These are phyloP conservation scores for Pythium dissotocum DNA, from an alignment of 352 stramenopile species.

Conservation along the genomic window DNA sequence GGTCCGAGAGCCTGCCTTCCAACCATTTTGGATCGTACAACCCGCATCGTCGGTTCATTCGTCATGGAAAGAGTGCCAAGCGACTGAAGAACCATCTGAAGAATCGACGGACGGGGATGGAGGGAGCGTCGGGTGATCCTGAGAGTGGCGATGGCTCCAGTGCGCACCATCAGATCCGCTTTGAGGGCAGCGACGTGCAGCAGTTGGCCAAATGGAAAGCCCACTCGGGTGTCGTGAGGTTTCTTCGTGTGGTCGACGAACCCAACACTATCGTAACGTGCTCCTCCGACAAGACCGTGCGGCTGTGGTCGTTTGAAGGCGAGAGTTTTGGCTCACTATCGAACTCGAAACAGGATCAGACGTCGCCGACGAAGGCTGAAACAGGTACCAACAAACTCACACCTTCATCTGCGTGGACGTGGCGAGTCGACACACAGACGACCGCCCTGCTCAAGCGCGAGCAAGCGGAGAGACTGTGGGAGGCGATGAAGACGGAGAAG, in stretches of 20 bases:
- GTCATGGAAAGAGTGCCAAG: slow-evolving; percentile 66
- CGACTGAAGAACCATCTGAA: slow-evolving; percentile 42
- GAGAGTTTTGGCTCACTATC: slow-evolving; percentile 40
- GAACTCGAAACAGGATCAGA: slow-evolving; percentile 9
- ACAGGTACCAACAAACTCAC: neutral
- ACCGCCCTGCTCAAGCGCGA: slow-evolving; percentile 39
- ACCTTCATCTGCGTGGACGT: slow-evolving; percentile 34
- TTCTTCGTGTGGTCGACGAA: slow-evolving; percentile 57
- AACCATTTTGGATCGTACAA: slow-evolving; percentile 69
- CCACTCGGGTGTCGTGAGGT: slow-evolving; percentile 51
- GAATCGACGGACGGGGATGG: slow-evolving; percentile 10
- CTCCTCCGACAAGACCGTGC: slow-evolving; percentile 57
- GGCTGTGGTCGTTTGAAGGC: slow-evolving; percentile 63
- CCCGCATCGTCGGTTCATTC: slow-evolving; percentile 61
- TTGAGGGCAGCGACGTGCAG: slow-evolving; percentile 31
- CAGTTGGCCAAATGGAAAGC: slow-evolving; percentile 54
- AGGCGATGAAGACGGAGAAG: slow-evolving; percentile 52
- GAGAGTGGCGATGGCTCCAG: neutral
- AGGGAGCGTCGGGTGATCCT: neutral
- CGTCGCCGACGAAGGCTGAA: slow-evolving; percentile 6
- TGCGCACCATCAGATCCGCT: neutral
- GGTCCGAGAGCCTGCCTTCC: slow-evolving; percentile 56
- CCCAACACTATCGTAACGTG: slow-evolving; percentile 61
- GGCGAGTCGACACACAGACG: slow-evolving; percentile 47
- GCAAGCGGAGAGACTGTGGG: slow-evolving; percentile 62